Base-by-base conservation (phyloP, 2,329 filamentous ascomycete species). In the Colletotrichum sp. region DNA sequence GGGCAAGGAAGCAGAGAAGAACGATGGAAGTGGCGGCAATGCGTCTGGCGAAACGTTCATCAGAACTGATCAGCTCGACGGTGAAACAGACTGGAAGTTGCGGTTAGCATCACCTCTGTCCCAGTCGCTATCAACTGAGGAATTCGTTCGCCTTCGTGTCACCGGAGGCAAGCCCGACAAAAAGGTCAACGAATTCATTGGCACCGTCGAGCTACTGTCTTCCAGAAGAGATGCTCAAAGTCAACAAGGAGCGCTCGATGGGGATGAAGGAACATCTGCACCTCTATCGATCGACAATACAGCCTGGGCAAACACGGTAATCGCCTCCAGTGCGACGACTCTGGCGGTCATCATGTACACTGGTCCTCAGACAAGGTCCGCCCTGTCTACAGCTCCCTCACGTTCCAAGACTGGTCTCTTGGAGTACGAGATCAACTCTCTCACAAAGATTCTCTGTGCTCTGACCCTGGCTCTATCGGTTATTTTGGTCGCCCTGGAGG, bases 51-150 rank as follows among this genome's bases (percentile, higher is more conserved):
- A 99, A 85, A 96, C 96, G 0, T 99, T 99, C 81, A 99, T 99
- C 82, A 92, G 97, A 76, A 99, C 98, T 3, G 97, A 99, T 84
- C 97, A 99, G 83, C 90, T 99, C 12, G 97, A 99, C 81, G 97
- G 97, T 80, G 97, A 99, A 86, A 99, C 97, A 0, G 97, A 99
- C 82, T 99, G 97, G 98, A 99, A 99, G 86, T 88, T 99, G 72
- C 93, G 98, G 34, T 85, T 99, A 44, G 96, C 97, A 2, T 97
- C 96, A 15, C 92, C 95, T 0, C 85, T 99, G 30, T 96, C 96
- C 1, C 97, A 99, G 82, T 90, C 88, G n/a, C 87, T 99, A 24
- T 86, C 92, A 0, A 86, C 93, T 2, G 91, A 92, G 62, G 95
- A 98, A 79, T 93, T 98, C 77, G 89, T 92, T 69, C 89, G 92